These are phyloP conservation scores for Diaporthe caulivora DNA, from an alignment of 2,329 filamentous ascomycete species.

Conservation along the genomic window DNA sequence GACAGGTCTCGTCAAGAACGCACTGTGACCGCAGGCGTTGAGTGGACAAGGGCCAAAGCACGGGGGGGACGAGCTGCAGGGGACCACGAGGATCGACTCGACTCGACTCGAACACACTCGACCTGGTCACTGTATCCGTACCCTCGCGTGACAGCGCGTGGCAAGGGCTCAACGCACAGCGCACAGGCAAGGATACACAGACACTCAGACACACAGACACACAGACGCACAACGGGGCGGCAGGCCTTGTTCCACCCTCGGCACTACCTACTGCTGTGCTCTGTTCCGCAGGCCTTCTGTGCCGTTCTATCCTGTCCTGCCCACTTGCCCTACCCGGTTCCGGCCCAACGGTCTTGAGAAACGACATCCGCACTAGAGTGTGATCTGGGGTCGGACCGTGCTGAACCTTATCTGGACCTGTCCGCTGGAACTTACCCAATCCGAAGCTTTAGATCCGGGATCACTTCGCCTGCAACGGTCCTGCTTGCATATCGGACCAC, in stretches of 20 bases:
- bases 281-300: slow-evolving; percentile 5
- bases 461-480: slow-evolving; percentile 21
- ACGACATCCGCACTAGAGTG: slow-evolving; percentile 24
- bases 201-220: slow-evolving; percentile 23
- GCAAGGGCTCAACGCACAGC: background rate
- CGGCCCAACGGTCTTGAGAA: slow-evolving; percentile 30
- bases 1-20: slow-evolving; percentile 6
- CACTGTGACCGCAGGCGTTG: slow-evolving; percentile 9
- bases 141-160: slow-evolving; percentile 2
- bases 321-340: slow-evolving; percentile 24
- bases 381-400: slow-evolving; percentile 31
- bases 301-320: background rate
- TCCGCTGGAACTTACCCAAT: slow-evolving; percentile 29
- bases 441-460: slow-evolving; percentile 27
- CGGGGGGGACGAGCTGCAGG: background rate
- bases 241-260: slow-evolving; percentile 4
- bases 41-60: slow-evolving; percentile 5
- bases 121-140: background rate
- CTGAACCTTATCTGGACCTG: slow-evolving; percentile 32
- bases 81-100: slow-evolving; percentile 12
- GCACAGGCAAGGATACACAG: background rate
- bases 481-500: slow-evolving; percentile 27
- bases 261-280: slow-evolving; percentile 16
- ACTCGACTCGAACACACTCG: background rate
- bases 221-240: slow-evolving; percentile 19